phyloP scores from a whole-genome alignment of 2,329 filamentous ascomycete genomes.

The Aspergillus sp. region DNA sequence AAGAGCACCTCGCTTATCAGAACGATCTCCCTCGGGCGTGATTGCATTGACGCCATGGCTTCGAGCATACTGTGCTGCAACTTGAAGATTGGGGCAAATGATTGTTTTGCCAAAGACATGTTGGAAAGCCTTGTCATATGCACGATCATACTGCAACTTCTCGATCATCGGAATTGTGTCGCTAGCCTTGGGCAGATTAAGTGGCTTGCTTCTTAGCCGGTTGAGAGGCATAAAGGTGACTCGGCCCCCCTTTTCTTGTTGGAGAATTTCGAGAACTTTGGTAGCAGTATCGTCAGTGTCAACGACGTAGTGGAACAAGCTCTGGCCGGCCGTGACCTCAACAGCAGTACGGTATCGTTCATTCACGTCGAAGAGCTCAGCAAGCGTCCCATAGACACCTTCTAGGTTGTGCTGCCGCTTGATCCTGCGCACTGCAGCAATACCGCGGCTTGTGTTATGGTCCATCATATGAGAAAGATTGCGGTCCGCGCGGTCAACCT shows the following conservation, averaged over 20 bases:
- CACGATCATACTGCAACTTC: slow-evolving; percentile 75
- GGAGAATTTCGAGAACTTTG: slow-evolving; percentile 74
- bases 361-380: slow-evolving; percentile 84
- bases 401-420: slow-evolving; percentile 76
- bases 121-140: slow-evolving; percentile 81
- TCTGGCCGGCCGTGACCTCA: slow-evolving; percentile 88
- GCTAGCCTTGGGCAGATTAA: slow-evolving; percentile 78
- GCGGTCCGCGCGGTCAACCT: slow-evolving; percentile 75
- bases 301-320: slow-evolving; percentile 93
- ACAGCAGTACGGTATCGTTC: slow-evolving; percentile 85
- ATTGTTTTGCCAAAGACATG: slow-evolving; percentile 96
- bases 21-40: slow-evolving; percentile 90
- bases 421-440: slow-evolving; percentile 81
- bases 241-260: slow-evolving; percentile 76
- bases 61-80: slow-evolving; percentile 87
- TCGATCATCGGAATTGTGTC: slow-evolving; percentile 85
- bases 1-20: slow-evolving; percentile 91
- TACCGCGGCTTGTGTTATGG: slow-evolving; percentile 77
- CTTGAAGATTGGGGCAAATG: slow-evolving; percentile 83
- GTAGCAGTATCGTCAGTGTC: slow-evolving; percentile 88
- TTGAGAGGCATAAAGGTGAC: slow-evolving; percentile 95
- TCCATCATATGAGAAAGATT: slow-evolving; percentile 85
- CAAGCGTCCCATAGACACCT: slow-evolving; percentile 88
- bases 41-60: slow-evolving; percentile 91
- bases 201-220: slow-evolving; percentile 67